phyloP scores from a whole-genome alignment of 768 basidiomycete genomes.

The Ephemerocybe angulata region DNA sequence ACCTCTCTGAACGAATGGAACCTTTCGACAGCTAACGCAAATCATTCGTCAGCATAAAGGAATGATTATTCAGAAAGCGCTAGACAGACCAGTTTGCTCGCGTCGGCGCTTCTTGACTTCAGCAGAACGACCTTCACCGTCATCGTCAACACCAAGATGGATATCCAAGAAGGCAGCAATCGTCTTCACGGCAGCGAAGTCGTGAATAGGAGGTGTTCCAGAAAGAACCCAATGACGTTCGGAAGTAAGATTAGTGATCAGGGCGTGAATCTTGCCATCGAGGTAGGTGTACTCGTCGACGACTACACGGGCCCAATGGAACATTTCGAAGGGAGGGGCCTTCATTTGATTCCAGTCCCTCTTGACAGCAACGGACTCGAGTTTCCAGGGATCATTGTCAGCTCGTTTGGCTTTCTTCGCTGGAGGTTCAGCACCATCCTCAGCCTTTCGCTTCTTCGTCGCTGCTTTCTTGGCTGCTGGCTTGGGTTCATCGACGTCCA shows the following conservation, averaged over 20 bases:
- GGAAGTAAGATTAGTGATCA: constrained; percentile 73
- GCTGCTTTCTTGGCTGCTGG: constrained; percentile 33
- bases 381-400: constrained; percentile 76
- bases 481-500: constrained; percentile 55
- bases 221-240: constrained; percentile 94
- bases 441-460: constrained; percentile 37
- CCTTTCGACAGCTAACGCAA: constrained; percentile 72
- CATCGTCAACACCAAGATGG: constrained; percentile 91
- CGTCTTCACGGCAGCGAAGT: constrained; percentile 87
- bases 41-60: neutral
- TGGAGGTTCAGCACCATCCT: constrained; percentile 33
- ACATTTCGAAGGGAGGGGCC: constrained; percentile 85
- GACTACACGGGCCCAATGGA: constrained; percentile 85
- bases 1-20: constrained; percentile 98
- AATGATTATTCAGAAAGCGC: neutral
- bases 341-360: constrained; percentile 77
- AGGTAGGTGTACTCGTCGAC: constrained; percentile 96
- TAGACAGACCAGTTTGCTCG: constrained; percentile 75
- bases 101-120: constrained; percentile 76
- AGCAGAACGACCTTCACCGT: constrained; percentile 71
- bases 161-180: constrained; percentile 85
- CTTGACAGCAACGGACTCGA: constrained; percentile 56
- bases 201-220: constrained; percentile 89
- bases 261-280: constrained; percentile 71
- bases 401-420: constrained; percentile 58